Percentiles rank a stretch among this genome's conserved stretches.
Evolutionary conservation across 768 basidiomycete species (phyloP).

Genomic region (Fomitopsis pulvina): DNA sequence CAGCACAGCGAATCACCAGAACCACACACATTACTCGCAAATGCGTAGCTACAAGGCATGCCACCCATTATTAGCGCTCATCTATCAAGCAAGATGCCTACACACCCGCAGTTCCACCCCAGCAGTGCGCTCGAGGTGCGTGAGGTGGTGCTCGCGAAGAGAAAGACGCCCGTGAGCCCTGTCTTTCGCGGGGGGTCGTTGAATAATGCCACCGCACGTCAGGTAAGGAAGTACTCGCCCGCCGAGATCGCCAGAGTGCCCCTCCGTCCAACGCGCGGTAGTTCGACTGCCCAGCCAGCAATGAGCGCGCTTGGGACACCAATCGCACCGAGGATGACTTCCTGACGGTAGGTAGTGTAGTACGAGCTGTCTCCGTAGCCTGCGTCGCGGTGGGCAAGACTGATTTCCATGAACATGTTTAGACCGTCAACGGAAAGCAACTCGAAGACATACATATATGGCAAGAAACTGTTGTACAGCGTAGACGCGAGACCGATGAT

Average conservation of each 20-base stretch:
- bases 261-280: constrained; percentile 54
- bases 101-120: constrained; percentile 67
- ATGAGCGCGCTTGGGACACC: constrained; percentile 69
- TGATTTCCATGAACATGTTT: neutral
- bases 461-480: constrained; percentile 32
- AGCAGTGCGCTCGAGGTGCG: constrained; percentile 59
- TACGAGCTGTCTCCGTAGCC: constrained; percentile 29
- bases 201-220: constrained; percentile 28
- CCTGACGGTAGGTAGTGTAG: constrained; percentile 39
- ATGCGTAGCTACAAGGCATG: constrained; percentile 14
- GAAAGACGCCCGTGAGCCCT: constrained; percentile 70
- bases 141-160: constrained; percentile 72
- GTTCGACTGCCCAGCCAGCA: constrained; percentile 65
- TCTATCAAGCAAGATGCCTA: neutral
- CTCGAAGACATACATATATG: constrained; percentile 22
- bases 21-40: constrained; percentile 23
- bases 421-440: neutral
- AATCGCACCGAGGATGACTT: constrained; percentile 61
- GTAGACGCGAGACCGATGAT: constrained; percentile 31
- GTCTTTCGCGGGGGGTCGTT: constrained; percentile 39
- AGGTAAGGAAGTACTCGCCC: constrained; percentile 34
- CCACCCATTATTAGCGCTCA: neutral
- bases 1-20: neutral
- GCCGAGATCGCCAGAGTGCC: constrained; percentile 63
- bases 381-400: constrained; percentile 28